Conservation (phyloP, 768 basidiomycete genomes). For the Kwoniella shandongensis region DNA sequence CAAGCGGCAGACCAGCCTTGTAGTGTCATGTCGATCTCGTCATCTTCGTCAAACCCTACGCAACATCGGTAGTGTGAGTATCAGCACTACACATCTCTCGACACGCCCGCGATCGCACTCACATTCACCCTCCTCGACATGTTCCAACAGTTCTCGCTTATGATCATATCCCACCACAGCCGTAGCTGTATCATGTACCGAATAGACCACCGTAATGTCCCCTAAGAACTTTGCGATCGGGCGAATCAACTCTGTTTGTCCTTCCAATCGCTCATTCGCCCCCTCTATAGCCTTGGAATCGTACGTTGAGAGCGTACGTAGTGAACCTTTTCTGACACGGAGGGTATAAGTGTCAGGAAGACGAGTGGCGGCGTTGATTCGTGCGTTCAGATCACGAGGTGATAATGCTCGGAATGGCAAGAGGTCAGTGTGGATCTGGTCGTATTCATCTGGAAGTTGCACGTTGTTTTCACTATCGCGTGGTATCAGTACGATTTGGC, state of each 20-base stretch:
- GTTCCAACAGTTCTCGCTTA: conserved; percentile 21
- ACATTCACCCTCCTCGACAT: conserved; percentile 33
- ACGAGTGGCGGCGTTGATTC: conserved; percentile 11
- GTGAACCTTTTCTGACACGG: conserved; percentile 11
- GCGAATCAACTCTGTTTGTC: conserved; percentile 20
- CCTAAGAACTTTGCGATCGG: conserved; percentile 23
- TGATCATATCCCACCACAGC: conserved; percentile 24
- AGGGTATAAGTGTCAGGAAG: conserved; percentile 23
- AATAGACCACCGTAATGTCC: conserved; percentile 21
- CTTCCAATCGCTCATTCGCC: conserved; percentile 16
- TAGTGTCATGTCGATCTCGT: conserved; percentile 20
- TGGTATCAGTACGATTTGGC: not conserved
- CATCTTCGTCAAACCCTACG: conserved; percentile 14
- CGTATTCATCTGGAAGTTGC: conserved; percentile 35
- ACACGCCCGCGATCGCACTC: no score
- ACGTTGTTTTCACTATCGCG: conserved; percentile 25
- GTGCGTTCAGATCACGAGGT: conserved; percentile 16
- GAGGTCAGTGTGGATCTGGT: conserved; percentile 30
- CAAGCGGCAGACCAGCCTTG: conserved; percentile 31
- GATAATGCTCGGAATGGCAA: conserved; percentile 22
- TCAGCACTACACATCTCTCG: no score
- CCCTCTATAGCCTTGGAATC: conserved; percentile 12
- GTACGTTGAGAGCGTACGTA: conserved; percentile 9
- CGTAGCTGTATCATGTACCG: conserved; percentile 22
- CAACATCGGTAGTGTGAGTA: no score